Base-by-base conservation (phyloP, 164 flowering plant species). In the Sedum album region DNA sequence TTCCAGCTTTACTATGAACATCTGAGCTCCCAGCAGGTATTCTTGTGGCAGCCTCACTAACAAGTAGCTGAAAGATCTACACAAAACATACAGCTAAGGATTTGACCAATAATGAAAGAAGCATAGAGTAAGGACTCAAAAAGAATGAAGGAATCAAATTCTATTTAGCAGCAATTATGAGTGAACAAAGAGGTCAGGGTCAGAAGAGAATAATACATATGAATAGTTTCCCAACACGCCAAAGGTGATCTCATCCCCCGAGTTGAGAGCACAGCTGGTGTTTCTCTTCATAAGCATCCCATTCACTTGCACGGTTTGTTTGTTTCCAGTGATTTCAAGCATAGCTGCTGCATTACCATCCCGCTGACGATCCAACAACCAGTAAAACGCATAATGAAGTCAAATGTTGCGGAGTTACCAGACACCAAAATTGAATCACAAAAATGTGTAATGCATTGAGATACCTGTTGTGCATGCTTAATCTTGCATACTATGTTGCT, bases 181-280 rank as follows among this genome's bases (percentile, higher is more conserved):
- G 39, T 3, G 5, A 8, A 62, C n/a, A 6, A 0, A 65, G 35
- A 66, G 44, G n/a, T 25, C 2, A 41, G 48, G 11, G 14, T 30
- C 25, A 1, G 60, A 53, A 65, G 31, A 42, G 28, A 80, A 89
- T 88, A 95, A 92, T 92, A 92, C 98, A 77, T 88, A 92, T 61
- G 95, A 83, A 80, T 87, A 87, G 71, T 80, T 88, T 62, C 90
- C 88, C 44, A 72, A 67, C 41, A 76, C 42, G 49, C 90, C 83
- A 72, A 92, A 90, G 53, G 84, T 73, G 67, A 92, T 75, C 70
- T 92, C 98, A 79, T 92, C 98, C 70, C 98, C 98, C 25, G 98
- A 81, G 68, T 73, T 80, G 17, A 92, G 85, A 65, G 69, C 72
- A 65, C 79, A 64, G 67, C 74, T 82, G 26, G 79, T 20, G 66